These are phyloP conservation scores for Calonectria hongkongensis DNA, from an alignment of 2,329 filamentous ascomycete species.

Conservation along the genomic window DNA sequence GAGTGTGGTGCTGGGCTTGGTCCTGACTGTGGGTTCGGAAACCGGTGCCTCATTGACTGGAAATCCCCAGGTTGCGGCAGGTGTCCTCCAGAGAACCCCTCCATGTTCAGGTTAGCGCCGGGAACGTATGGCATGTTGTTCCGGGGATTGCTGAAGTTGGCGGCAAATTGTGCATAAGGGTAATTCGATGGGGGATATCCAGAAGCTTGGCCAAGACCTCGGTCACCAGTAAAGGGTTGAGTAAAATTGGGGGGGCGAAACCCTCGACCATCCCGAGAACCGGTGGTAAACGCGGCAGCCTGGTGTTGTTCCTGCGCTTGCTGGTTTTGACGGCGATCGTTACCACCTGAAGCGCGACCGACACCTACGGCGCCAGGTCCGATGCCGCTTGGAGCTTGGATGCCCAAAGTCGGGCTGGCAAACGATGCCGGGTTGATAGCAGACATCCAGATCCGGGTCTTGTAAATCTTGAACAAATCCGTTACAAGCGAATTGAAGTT, in stretches of 20 bases:
- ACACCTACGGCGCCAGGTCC: slow-evolving; percentile 79
- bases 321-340: slow-evolving; percentile 70
- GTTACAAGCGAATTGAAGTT: slow-evolving; percentile 99
- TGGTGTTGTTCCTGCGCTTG: slow-evolving; percentile 61
- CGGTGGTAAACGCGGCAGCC: slow-evolving; percentile 60
- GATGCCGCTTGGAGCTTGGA: slow-evolving; percentile 81
- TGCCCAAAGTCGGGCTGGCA: slow-evolving; percentile 83
- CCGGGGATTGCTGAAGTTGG: slow-evolving; percentile 59
- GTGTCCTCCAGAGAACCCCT: slow-evolving; percentile 55
- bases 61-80: slow-evolving; percentile 65
- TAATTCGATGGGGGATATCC: slow-evolving; percentile 61
- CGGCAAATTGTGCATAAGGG: slow-evolving; percentile 57
- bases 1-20: slow-evolving; percentile 60
- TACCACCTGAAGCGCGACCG: slow-evolving; percentile 65
- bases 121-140: slow-evolving; percentile 56
- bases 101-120: slow-evolving; percentile 54
- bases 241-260: slow-evolving; percentile 66
- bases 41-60: slow-evolving; percentile 68
- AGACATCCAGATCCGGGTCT: slow-evolving; percentile 99
- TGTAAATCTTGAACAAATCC: slow-evolving; percentile 99
- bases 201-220: slow-evolving; percentile 61
- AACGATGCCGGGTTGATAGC: slow-evolving; percentile 99
- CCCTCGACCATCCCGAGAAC: slow-evolving; percentile 62
- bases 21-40: slow-evolving; percentile 63
- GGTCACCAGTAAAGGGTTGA: slow-evolving; percentile 65